phyloP scores from a whole-genome alignment of 345 rosid species.

The Eutrema yunnanense region DNA sequence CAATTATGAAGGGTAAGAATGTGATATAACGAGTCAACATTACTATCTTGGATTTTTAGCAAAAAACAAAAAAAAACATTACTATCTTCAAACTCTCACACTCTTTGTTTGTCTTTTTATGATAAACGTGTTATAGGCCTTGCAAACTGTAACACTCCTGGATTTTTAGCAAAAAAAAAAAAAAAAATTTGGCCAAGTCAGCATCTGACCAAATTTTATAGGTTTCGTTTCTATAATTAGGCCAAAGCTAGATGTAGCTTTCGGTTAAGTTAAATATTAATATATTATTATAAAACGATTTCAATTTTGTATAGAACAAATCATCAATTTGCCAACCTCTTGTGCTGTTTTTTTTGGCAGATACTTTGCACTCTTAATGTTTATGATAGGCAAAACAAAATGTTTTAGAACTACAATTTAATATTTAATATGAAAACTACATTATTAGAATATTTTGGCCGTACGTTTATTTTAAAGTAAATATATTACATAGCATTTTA shows the following conservation, averaged over 20 bases:
- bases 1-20: not conserved
- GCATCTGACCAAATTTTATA: not conserved
- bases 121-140: not conserved
- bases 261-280: not conserved
- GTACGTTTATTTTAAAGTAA: not conserved
- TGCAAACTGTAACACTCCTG: not conserved
- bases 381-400: not conserved
- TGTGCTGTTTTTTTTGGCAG: not conserved
- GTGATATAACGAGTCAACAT: slow-evolving; percentile 20
- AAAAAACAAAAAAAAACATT: not conserved
- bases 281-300: not conserved
- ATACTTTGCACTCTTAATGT: not conserved
- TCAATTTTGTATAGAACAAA: not conserved
- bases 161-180: too few relatives aligned
- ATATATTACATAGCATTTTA: not conserved
- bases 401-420: not conserved
- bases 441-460: not conserved
- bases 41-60: too few relatives aligned
- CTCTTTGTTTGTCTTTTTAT: slow-evolving; percentile 10
- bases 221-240: slow-evolving; percentile 5
- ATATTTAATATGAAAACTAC: not conserved
- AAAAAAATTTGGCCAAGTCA: slow-evolving; percentile 13
- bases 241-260: not conserved
- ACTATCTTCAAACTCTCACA: slow-evolving; percentile 8
- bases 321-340: slow-evolving; percentile 18